Evolutionary conservation across 78 protist genomes (phyloP).

Genomic region (Guillardia theta): DNA sequence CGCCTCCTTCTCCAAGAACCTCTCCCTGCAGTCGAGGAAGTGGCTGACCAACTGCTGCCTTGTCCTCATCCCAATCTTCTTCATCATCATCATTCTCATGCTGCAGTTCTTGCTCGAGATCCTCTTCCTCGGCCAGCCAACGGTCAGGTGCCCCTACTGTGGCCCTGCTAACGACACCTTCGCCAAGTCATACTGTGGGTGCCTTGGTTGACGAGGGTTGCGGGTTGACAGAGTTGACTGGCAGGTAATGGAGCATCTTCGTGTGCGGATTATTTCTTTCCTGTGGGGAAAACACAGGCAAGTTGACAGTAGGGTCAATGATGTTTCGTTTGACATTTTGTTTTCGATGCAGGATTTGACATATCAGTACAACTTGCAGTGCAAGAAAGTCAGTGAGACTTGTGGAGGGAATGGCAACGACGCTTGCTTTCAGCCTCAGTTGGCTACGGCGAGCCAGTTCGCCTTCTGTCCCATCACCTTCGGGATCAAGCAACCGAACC

Average conservation of each 20-base stretch:
- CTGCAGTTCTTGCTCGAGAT: neutral
- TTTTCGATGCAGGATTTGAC: too few relatives aligned
- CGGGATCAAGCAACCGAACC: neutral
- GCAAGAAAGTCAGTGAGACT: neutral
- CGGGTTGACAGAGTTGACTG: too few relatives aligned
- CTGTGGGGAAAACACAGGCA: neutral
- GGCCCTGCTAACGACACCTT: neutral
- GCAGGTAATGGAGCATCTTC: neutral
- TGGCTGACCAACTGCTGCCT: conserved; percentile 14
- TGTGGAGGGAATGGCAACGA: neutral
- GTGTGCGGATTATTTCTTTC: neutral
- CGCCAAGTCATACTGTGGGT: neutral
- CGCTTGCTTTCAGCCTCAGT: neutral
- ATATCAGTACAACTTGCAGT: too few relatives aligned
- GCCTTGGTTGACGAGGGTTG: too few relatives aligned
- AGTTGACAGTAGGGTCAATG: neutral
- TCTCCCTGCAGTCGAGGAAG: neutral
- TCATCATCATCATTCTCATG: neutral
- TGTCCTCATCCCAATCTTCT: neutral
- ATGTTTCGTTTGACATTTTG: neutral
- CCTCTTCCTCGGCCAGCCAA: neutral
- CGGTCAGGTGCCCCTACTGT: conserved; percentile 4
- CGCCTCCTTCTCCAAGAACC: conserved; percentile 3
- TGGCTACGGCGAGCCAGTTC: neutral
- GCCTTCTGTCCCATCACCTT: neutral